Percentiles rank a stretch among this genome's conserved stretches.
Evolutionary conservation across 345 rosid genomes (phyloP).

Genomic region (Pistacia vera): DNA sequence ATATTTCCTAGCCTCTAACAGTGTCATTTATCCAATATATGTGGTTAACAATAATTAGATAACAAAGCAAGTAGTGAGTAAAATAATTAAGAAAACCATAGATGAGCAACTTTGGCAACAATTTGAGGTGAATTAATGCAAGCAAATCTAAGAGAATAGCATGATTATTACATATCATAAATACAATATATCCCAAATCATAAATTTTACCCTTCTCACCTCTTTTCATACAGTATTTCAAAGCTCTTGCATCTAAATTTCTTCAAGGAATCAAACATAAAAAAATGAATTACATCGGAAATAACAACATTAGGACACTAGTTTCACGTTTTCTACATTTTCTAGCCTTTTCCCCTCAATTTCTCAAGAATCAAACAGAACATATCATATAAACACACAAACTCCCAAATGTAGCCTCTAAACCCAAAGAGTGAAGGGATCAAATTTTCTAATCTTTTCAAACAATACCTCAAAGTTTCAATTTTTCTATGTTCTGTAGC

Average conservation of each 20-base stretch:
- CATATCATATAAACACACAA: not conserved
- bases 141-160: not conserved
- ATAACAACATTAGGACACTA: not conserved
- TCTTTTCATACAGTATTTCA: not conserved
- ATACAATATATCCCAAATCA: not conserved
- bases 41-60: constrained; percentile 7
- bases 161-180: constrained; percentile 1
- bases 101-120: not conserved
- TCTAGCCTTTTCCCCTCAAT: not conserved
- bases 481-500: not conserved
- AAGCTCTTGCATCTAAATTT: not conserved
- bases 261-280: not conserved
- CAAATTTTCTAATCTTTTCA: not conserved
- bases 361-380: not conserved
- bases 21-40: constrained; percentile 13
- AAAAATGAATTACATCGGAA: not conserved
- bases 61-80: constrained; percentile 13
- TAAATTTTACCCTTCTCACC: too few relatives aligned
- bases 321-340: not conserved
- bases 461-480: not conserved
- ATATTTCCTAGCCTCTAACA: constrained; percentile 56
- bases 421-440: not conserved
- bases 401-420: not conserved
- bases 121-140: not conserved
- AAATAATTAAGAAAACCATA: not conserved